Conservation (phyloP, 164 flowering plant genomes). For the Vitis rotundifolia region DNA sequence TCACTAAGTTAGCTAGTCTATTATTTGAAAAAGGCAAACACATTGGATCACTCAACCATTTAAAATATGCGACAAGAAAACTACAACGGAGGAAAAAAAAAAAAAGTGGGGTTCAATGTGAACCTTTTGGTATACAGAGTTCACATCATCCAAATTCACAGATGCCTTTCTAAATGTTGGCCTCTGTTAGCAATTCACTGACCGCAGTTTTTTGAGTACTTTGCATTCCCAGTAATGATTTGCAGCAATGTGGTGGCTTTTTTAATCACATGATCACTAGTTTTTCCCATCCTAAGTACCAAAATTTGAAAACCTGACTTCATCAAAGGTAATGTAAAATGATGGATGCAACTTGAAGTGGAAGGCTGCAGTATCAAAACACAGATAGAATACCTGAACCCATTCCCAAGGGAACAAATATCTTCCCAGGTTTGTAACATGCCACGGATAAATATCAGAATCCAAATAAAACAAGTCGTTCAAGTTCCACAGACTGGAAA, state of each 20-base stretch:
- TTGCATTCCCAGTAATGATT: constrained; percentile 90
- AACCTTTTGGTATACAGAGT: constrained; percentile 88
- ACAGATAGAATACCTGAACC: constrained; percentile 58
- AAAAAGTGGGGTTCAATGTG: neutral
- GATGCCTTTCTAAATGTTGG: constrained; percentile 76
- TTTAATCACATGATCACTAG: constrained; percentile 29
- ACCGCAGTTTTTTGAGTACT: constrained; percentile 63
- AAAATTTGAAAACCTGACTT: constrained; percentile 71
- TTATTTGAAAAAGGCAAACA: too few species aligned
- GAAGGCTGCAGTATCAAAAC: neutral
- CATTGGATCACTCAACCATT: too few species aligned
- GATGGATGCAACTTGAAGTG: neutral
- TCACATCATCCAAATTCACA: constrained; percentile 93
- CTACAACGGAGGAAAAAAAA: constrained; percentile 3
- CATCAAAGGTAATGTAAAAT: constrained; percentile 1
- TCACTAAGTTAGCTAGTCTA: neutral
- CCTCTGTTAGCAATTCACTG: constrained; percentile 38
- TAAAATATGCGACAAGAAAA: neutral
- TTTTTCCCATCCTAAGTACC: constrained; percentile 63
- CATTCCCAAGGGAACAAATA: constrained; percentile 89
- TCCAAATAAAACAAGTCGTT: constrained; percentile 81
- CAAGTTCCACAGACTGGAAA: constrained; percentile 80
- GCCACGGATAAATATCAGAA: constrained; percentile 85
- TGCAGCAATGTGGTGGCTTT: constrained; percentile 69
- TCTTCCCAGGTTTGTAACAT: constrained; percentile 79